A percentile compares a stretch with the other conserved stretches of the same genome.
These are phyloP conservation scores for Euptelea pleiosperma DNA, from an alignment of 164 flowering plant species.

Conservation along the genomic window DNA sequence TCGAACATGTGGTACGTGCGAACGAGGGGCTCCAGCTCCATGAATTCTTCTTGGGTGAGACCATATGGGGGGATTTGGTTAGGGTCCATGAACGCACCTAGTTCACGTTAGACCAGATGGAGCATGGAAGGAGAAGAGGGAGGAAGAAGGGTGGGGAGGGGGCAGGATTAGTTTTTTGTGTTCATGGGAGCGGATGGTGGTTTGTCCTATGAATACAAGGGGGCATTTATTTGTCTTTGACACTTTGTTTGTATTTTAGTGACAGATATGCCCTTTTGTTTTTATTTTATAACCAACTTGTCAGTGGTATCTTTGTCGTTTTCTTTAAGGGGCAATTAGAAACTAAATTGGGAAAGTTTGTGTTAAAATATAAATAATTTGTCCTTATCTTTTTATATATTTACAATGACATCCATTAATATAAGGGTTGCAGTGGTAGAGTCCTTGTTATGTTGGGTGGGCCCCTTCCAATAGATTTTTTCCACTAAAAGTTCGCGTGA, in stretches of 20 bases:
- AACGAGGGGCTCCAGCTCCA: conserved; percentile 42
- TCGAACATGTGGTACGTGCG: conserved; percentile 41
- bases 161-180: no score
- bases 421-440: no score
- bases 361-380: background rate
- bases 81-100: conserved; percentile 20
- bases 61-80: conserved; percentile 22
- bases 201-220: no score
- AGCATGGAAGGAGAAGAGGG: background rate
- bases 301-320: conserved; percentile 6
- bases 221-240: background rate
- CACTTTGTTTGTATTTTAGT: background rate
- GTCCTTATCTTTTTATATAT: background rate
- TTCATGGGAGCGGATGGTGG: no score
- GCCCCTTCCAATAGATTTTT: no score
- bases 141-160: no score
- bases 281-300: conserved; percentile 6
- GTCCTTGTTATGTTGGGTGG: no score
- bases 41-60: conserved; percentile 46
- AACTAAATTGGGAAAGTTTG: no score
- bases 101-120: no score
- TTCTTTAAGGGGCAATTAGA: background rate
- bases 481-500: no score
- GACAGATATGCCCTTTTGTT: conserved; percentile 5
- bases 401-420: no score